A percentile compares a stretch with the other conserved stretches of the same genome.
phyloP scores from a whole-genome alignment of 2,329 filamentous ascomycete species.

The Dothiorella sarmentorum region DNA sequence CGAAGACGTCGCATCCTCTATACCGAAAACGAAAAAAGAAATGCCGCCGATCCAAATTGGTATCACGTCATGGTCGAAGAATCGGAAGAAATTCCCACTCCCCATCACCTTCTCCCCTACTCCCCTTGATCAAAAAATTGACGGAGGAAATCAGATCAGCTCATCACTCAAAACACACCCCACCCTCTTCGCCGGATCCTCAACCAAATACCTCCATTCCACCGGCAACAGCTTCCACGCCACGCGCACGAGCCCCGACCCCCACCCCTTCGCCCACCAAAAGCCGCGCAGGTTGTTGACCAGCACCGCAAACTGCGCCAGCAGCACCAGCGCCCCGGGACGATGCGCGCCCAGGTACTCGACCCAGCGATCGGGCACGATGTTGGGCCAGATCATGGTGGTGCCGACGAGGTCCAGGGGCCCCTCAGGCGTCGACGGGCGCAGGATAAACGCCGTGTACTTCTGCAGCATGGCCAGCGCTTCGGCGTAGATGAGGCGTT shows the following conservation, averaged over 20 bases:
- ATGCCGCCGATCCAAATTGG: no score
- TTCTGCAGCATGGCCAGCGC: conserved; percentile 6
- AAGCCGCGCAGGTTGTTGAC: conserved; percentile 13
- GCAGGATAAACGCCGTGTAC: conserved; percentile 9
- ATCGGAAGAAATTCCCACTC: neutral
- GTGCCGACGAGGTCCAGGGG: conserved; percentile 10
- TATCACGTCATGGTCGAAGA: no score
- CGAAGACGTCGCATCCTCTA: no score
- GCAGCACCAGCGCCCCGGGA: conserved; percentile 7
- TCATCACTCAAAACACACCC: neutral
- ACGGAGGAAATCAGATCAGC: neutral
- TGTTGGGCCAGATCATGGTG: conserved; percentile 15
- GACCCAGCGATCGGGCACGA: conserved; percentile 15
- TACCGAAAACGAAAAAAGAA: no score
- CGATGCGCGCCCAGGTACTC: neutral
- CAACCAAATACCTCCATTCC: neutral
- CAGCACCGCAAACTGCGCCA: conserved; percentile 10
- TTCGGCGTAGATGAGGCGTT: neutral
- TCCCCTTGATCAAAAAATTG: no score
- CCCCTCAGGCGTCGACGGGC: conserved; percentile 4
- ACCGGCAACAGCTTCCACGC: conserved; percentile 2
- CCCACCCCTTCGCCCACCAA: conserved; percentile 19
- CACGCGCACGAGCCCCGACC: neutral
- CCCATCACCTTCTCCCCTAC: neutral
- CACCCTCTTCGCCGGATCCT: conserved; percentile 1